Evolutionary conservation across 2,329 filamentous ascomycete species (phyloP).

Genomic region (Penicillium sp.): DNA sequence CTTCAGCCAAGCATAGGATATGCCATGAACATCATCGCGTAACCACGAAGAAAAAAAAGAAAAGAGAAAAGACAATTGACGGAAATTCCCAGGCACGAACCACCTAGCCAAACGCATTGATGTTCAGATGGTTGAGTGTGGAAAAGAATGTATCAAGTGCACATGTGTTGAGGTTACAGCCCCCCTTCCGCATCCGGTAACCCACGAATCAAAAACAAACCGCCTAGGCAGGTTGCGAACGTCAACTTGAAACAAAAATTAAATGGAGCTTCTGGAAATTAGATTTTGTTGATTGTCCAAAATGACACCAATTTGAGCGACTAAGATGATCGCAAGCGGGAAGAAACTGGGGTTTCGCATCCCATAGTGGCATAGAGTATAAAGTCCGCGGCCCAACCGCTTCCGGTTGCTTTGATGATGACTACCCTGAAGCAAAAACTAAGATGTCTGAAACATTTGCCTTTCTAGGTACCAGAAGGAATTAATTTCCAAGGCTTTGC

Average conservation of each 20-base stretch:
- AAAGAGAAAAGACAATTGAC: neutral
- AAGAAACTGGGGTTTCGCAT: neutral
- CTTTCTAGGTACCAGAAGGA: neutral
- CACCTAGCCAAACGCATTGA: too few relatives aligned
- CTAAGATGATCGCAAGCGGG: neutral
- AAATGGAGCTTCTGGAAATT: neutral
- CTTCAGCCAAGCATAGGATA: neutral
- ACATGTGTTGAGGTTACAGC: neutral
- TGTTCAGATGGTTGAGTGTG: neutral
- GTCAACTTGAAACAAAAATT: neutral
- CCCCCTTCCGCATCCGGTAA: neutral
- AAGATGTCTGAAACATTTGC: neutral
- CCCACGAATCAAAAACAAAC: neutral
- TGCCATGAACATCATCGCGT: neutral
- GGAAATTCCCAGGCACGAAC: too few relatives aligned
- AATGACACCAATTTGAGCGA: neutral
- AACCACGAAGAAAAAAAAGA: neutral
- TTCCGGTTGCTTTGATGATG: neutral
- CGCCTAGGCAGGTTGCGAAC: neutral
- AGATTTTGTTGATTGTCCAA: neutral
- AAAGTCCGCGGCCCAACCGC: neutral
- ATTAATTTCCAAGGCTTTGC: neutral
- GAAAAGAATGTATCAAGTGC: neutral
- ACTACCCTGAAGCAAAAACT: neutral
- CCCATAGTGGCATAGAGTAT: neutral